Base-by-base conservation (phyloP, 148 eudicot genomes). In the Arctostaphylos glauca region DNA sequence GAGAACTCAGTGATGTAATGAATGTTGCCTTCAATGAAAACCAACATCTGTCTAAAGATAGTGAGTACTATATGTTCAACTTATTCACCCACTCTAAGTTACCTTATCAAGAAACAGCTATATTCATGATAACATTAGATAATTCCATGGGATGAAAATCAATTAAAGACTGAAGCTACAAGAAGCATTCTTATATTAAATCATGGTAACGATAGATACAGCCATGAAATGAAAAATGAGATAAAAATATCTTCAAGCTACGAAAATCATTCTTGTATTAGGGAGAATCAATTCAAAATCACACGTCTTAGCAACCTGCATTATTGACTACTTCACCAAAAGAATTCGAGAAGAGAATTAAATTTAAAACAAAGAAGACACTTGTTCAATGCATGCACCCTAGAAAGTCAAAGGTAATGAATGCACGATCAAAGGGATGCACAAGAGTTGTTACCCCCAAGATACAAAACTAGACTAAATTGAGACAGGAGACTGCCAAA, bases 61-160 rank as follows among this genome's bases (percentile, higher is more conserved):
- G 38, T 31, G 38, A 31, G 1, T 31, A 31, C 38, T 31, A 31
- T 0, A 1, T 31, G 38, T 31, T 31, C 38, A 31, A 31, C 38
- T 31, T 31, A 31, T 31, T 31, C 38, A 31, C 38, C 38, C 38
- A 31, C 38, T 31, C 38, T 31, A 31, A 31, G 38, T 0, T 31
- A 31, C 38, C 38, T 31, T 23, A 84, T 71, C 9, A 31, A 80
- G 68, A 13, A 44, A 54, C 64, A 75, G 9, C 76, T 50, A 10
- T 43, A 55, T 53, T 47, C 47, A 41, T 62, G 48, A 15, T 75
- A 21, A 55, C 19, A 53, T 47, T 70, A 83, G 47, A 82, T 72
- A 71, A 82, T 12, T 23, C 3, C 3, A 23, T 18, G 64, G 54
- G 31, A 80, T 31, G 10, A 49, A 48, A n/a, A 13, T 48, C 14